Base-by-base conservation (phyloP, 768 basidiomycete genomes). In the Russula griseocarnosa region DNA sequence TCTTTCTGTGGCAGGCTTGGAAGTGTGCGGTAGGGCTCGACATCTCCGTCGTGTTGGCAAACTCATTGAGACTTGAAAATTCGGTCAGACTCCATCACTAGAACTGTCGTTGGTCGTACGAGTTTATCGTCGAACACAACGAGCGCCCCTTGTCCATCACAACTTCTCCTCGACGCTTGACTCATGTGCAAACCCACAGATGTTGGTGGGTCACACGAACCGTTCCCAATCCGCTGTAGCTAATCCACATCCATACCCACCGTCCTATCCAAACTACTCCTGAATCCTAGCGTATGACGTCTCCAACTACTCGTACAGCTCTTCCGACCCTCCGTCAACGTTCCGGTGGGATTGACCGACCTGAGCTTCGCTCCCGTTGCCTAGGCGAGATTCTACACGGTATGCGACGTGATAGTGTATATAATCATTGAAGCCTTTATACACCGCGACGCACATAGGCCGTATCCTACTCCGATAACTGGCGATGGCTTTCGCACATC, bases 401-500 rank as follows among this genome's bases (percentile, higher is more conserved):
- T n/a, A n/a, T n/a, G n/a, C n/a, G n/a, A n/a, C n/a, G n/a, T n/a
- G n/a, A n/a, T n/a, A n/a, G n/a, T n/a, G n/a, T n/a, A n/a, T n/a
- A n/a, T n/a, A n/a, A n/a, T n/a, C n/a, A n/a, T n/a, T n/a, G n/a
- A n/a, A n/a, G n/a, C n/a, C n/a, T n/a, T n/a, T n/a, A n/a, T n/a
- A n/a, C n/a, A n/a, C n/a, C n/a, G n/a, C n/a, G n/a, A n/a, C n/a
- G n/a, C n/a, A n/a, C n/a, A n/a, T 67, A 13, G 69, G 71, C 24
- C 49, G 77, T 24, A 47, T 71, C 20, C 20, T 77, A 20, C 52
- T 79, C 3, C 64, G 70, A 16, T 73, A 76, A 44, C 7, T 55
- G 66, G 10, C 67, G 69, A 40, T 78, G 77, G 72, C 79, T 78
- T 0, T 77, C 77, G 0, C 49, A 71, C n/a, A 76, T 74, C 49